Conservation (phyloP, 495 filamentous ascomycete species). For the Podospora conica region DNA sequence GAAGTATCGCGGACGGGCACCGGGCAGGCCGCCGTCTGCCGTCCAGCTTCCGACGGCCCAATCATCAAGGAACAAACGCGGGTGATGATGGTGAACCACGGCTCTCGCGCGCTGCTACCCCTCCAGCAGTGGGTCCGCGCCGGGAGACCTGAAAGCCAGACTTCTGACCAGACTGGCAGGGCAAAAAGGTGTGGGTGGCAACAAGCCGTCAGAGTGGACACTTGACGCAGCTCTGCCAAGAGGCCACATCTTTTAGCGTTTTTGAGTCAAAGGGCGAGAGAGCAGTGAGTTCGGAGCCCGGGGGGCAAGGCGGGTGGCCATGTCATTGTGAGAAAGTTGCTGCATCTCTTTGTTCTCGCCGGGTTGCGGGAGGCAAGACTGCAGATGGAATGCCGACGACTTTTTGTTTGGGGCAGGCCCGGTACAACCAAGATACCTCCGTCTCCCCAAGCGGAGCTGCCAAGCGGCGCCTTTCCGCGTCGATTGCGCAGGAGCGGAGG, state of each 20-base stretch:
- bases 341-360: conserved; percentile 8
- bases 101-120: background rate
- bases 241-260: conserved; percentile 18
- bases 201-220: conserved; percentile 12
- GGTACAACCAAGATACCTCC: conserved; percentile 20
- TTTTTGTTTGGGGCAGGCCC: too few species aligned
- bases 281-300: too few species aligned
- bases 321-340: background rate
- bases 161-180: background rate
- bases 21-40: background rate
- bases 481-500: background rate
- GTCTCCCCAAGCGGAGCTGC: background rate
- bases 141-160: background rate
- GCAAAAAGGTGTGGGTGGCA: conserved; percentile 3
- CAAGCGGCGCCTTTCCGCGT: conserved; percentile 5
- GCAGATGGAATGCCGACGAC: too few species aligned
- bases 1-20: too few species aligned
- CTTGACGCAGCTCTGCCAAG: conserved; percentile 13
- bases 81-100: background rate
- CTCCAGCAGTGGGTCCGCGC: background rate
- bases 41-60: background rate
- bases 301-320: too few species aligned
- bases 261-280: too few species aligned
- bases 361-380: conserved; percentile 4
- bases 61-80: background rate